A percentile compares a stretch with the other conserved stretches of the same genome.
phyloP scores from a whole-genome alignment of 768 basidiomycete genomes.

The Phlebiopsis flavidoalba region DNA sequence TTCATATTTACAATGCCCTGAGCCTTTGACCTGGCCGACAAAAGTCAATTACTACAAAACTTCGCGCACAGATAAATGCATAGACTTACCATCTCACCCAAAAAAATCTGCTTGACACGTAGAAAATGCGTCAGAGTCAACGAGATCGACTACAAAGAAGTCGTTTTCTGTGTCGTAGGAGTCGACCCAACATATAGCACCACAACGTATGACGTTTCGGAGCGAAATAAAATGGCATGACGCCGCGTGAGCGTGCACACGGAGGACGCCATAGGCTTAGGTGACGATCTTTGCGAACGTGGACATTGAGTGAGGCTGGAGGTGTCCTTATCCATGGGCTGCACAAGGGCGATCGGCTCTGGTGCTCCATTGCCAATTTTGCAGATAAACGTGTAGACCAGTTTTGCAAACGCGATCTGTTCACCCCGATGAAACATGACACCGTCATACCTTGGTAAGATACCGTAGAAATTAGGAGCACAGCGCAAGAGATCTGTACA shows the following conservation, averaged over 20 bases:
- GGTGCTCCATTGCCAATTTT: not conserved
- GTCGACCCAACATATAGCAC: conserved; percentile 1
- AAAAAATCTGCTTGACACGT: not conserved
- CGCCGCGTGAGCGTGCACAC: not conserved
- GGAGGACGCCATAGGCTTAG: not conserved
- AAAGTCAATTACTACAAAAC: too few relatives aligned
- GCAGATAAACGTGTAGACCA: not conserved
- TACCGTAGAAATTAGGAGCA: conserved; percentile 14
- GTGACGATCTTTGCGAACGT: conserved; percentile 1
- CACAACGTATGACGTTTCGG: not conserved
- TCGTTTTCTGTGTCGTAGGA: not conserved
- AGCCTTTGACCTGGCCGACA: too few relatives aligned
- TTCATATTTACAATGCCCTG: too few relatives aligned
- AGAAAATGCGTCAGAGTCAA: conserved; percentile 7
- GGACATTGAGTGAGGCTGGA: not conserved
- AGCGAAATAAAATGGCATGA: not conserved
- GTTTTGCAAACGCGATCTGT: not conserved
- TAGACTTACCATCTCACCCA: too few relatives aligned
- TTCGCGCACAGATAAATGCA: too few relatives aligned
- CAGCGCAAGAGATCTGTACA: conserved; percentile 16
- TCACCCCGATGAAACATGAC: conserved; percentile 20
- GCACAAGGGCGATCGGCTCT: not conserved
- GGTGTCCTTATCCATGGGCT: conserved; percentile 2
- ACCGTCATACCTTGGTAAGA: conserved; percentile 17
- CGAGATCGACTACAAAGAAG: conserved; percentile 3